Evolutionary conservation across 441 rosid genomes (phyloP).

Genomic region (Omphalea diandra): DNA sequence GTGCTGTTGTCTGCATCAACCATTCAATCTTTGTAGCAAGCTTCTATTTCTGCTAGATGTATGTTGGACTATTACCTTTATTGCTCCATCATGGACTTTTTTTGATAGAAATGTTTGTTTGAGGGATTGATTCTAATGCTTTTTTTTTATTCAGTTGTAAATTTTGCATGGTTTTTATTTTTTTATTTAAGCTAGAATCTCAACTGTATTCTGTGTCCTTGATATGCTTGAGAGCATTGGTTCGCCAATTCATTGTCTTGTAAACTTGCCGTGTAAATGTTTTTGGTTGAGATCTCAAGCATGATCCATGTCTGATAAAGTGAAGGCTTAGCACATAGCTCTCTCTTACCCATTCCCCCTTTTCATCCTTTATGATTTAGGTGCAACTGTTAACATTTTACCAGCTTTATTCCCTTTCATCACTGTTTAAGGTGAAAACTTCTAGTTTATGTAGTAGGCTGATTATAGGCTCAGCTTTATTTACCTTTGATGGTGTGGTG

Average conservation of each 20-base stretch:
- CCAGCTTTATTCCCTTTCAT: neutral
- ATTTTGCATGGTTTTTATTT: neutral
- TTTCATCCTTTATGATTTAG: conserved; percentile 6
- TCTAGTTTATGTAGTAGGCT: conserved; percentile 20
- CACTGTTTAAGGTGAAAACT: conserved; percentile 16
- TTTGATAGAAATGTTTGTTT: conserved; percentile 25
- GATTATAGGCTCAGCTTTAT: conserved; percentile 34
- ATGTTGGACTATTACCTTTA: conserved; percentile 52
- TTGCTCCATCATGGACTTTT: conserved; percentile 30
- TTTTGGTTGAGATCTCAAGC: conserved; percentile 15
- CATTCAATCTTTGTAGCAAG: conserved; percentile 52
- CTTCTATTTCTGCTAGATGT: conserved; percentile 60
- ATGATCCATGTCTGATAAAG: conserved; percentile 4
- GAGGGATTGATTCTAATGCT: conserved; percentile 20
- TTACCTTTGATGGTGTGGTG: conserved; percentile 39
- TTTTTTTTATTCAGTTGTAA: conserved; percentile 6
- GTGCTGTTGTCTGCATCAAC: conserved; percentile 55
- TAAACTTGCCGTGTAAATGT: conserved; percentile 8
- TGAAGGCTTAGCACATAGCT: conserved; percentile 12
- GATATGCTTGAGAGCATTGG: neutral
- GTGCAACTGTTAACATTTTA: neutral
- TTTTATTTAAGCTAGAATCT: conserved; percentile 2
- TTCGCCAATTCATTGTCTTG: neutral
- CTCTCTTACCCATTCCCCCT: neutral
- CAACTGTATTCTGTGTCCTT: conserved; percentile 7